A percentile compares a stretch with the other conserved stretches of the same genome.
Evolutionary conservation across 768 basidiomycete species (phyloP).

Genomic region (Pulveroboletus ravenelii): DNA sequence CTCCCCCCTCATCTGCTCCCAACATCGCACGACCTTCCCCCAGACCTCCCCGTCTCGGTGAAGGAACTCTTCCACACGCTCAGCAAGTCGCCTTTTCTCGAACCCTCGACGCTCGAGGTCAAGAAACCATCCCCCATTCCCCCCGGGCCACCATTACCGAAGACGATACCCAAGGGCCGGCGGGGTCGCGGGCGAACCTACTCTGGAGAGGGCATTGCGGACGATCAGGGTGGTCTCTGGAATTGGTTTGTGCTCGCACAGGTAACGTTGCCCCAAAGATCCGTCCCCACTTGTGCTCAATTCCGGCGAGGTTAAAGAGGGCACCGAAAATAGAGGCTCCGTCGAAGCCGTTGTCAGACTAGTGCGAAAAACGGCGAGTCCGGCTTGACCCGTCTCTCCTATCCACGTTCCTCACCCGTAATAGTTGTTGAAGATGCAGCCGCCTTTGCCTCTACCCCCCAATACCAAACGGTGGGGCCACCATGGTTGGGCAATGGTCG

Average conservation of each 20-base stretch:
- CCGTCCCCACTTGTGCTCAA: neutral
- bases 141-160: conserved; percentile 58
- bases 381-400: neutral
- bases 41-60: conserved; percentile 47
- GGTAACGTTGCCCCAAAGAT: conserved; percentile 33
- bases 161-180: conserved; percentile 52
- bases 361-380: conserved; percentile 65
- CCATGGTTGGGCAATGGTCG: conserved; percentile 82
- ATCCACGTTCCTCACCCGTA: conserved; percentile 7
- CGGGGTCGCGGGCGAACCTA: conserved; percentile 65
- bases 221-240: conserved; percentile 61
- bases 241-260: conserved; percentile 72
- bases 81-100: conserved; percentile 61
- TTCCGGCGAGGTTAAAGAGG: conserved; percentile 66
- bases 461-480: conserved; percentile 57
- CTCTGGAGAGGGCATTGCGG: conserved; percentile 54
- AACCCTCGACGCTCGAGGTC: conserved; percentile 53
- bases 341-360: conserved; percentile 70
- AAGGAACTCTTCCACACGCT: conserved; percentile 56
- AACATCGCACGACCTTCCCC: conserved; percentile 36
- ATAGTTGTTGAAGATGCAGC: conserved; percentile 54
- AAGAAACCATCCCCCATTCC: conserved; percentile 45
- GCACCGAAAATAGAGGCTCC: conserved; percentile 73
- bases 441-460: conserved; percentile 57
- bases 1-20: conserved; percentile 26